Conservation (phyloP, 768 basidiomycete genomes). For the Dioszegia aurantiaca region DNA sequence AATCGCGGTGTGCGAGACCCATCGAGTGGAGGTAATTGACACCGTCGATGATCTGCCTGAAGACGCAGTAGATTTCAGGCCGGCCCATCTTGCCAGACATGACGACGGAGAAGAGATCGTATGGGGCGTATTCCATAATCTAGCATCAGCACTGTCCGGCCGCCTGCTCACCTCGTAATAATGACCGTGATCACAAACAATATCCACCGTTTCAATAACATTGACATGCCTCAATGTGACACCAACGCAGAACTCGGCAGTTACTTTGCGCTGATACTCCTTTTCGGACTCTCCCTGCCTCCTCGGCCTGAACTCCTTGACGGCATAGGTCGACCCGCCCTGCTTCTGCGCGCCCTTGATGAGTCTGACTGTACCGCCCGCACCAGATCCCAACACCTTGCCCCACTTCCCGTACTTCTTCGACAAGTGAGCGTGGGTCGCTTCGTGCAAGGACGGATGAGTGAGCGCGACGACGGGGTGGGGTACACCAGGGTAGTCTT, state of each 20-base stretch:
- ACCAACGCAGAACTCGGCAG: slow-evolving; percentile 97
- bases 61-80: slow-evolving; percentile 97
- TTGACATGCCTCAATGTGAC: slow-evolving; percentile 78
- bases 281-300: slow-evolving; percentile 83
- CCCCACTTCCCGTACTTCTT: slow-evolving; percentile 99
- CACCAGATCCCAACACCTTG: slow-evolving; percentile 86
- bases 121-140: slow-evolving; percentile 99
- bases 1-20: slow-evolving; percentile 95
- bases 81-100: slow-evolving; percentile 99
- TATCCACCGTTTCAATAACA: slow-evolving; percentile 97
- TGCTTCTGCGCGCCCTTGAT: slow-evolving; percentile 82
- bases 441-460: slow-evolving; percentile 52
- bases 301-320: slow-evolving; percentile 94
- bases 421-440: slow-evolving; percentile 64
- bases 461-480: slow-evolving; percentile 47
- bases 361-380: slow-evolving; percentile 95
- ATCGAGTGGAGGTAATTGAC: slow-evolving; percentile 97
- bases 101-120: slow-evolving; percentile 96
- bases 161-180: slow-evolving; percentile 80
- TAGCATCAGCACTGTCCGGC: slow-evolving; percentile 49
- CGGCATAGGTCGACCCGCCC: slow-evolving; percentile 83
- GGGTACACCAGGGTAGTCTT: slow-evolving; percentile 48
- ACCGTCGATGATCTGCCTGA: slow-evolving; percentile 96
- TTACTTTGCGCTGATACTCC: slow-evolving; percentile 99
- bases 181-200: slow-evolving; percentile 94